These are phyloP conservation scores for Amborella trichopoda DNA, from an alignment of 164 flowering plant genomes.

Conservation along the genomic window DNA sequence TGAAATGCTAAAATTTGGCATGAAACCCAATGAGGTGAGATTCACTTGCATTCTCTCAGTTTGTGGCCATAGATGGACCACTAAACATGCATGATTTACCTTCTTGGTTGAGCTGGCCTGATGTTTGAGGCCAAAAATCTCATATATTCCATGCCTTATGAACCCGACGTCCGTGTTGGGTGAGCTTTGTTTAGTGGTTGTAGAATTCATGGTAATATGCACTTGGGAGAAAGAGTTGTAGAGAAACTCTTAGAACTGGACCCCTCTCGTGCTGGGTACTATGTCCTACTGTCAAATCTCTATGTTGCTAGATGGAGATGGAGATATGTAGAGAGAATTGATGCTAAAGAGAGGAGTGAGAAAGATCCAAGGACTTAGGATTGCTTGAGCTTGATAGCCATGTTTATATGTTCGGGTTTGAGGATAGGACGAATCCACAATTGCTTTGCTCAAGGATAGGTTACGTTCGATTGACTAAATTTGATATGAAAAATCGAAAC, in stretches of 20 bases:
- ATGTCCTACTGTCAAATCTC: constrained; percentile 10
- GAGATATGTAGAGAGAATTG: constrained; percentile 7
- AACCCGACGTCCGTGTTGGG: constrained; percentile 9
- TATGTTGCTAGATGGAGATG: constrained; percentile 9
- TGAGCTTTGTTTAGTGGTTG: constrained; percentile 8
- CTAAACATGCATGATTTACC: constrained; percentile 10
- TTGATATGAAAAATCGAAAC: no score
- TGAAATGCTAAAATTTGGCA: constrained; percentile 7
- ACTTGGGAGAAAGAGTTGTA: constrained; percentile 5
- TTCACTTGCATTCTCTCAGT: constrained; percentile 8
- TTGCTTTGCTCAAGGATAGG: no score
- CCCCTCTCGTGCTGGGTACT: constrained; percentile 8
- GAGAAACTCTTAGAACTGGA: constrained; percentile 6
- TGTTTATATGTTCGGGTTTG: constrained; percentile 8
- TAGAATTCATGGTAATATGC: constrained; percentile 5
- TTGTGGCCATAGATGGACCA: constrained; percentile 8
- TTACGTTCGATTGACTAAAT: no score
- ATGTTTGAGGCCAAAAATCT: constrained; percentile 8
- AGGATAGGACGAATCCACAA: constrained; percentile 8
- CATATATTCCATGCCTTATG: constrained; percentile 4
- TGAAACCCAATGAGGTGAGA: constrained; percentile 6
- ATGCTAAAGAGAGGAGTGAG: constrained; percentile 5
- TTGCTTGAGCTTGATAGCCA: constrained; percentile 3
- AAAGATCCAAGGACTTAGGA: constrained; percentile 8
- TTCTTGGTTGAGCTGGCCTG: constrained; percentile 5